Evolutionary conservation across 2,329 filamentous ascomycete species (phyloP).

Genomic region (Penicillium verrucosum): DNA sequence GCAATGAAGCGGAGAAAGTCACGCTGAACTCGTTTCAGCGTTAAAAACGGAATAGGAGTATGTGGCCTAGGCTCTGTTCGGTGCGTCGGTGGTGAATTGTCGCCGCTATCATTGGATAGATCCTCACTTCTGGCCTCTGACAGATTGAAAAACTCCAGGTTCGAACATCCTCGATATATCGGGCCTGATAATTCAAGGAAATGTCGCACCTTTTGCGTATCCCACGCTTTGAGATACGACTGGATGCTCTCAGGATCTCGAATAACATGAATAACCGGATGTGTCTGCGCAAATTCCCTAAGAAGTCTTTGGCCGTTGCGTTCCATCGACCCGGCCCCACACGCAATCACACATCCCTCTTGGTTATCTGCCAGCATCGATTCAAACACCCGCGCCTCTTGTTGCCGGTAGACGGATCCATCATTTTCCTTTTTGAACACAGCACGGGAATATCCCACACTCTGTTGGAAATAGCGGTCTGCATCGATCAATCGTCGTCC

Average conservation of each 20-base stretch:
- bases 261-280: conserved; percentile 69
- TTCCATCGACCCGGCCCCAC: conserved; percentile 67
- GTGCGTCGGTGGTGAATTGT: conserved; percentile 26
- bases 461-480: conserved; percentile 65
- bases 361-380: conserved; percentile 58
- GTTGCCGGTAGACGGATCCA: conserved; percentile 58
- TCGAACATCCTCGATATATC: conserved; percentile 65
- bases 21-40: conserved; percentile 64
- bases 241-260: conserved; percentile 65
- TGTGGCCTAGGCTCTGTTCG: conserved; percentile 41
- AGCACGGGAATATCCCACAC: conserved; percentile 59
- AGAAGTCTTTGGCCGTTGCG: conserved; percentile 60
- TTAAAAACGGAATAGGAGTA: conserved; percentile 57
- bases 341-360: conserved; percentile 66
- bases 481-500: conserved; percentile 66
- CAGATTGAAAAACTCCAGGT: conserved; percentile 74
- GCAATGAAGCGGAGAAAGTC: conserved; percentile 69
- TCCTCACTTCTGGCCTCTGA: conserved; percentile 52
- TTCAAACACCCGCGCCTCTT: conserved; percentile 61
- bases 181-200: conserved; percentile 51
- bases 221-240: conserved; percentile 57
- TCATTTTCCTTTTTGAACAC: conserved; percentile 64
- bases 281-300: conserved; percentile 58
- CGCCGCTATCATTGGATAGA: conserved; percentile 18
- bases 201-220: conserved; percentile 55